Evolutionary conservation across 495 filamentous ascomycete genomes (phyloP).

Genomic region (Aspergillus carlsbadensis): DNA sequence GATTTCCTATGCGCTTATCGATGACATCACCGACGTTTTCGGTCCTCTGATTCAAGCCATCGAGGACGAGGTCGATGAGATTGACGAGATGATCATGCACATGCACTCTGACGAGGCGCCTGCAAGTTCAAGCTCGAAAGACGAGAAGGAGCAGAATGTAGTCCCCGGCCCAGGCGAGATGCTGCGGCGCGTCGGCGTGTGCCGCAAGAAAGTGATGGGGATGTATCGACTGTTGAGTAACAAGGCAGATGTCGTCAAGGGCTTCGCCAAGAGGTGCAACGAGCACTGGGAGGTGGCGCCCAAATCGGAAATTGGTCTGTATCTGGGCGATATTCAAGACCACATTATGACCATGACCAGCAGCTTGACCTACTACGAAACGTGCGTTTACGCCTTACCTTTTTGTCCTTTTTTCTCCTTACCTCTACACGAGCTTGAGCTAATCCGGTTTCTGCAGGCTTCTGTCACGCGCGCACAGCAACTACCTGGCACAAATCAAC

Average conservation of each 20-base stretch:
- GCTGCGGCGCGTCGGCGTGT: constrained; percentile 87
- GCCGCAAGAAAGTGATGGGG: constrained; percentile 94
- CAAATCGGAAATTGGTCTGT: constrained; percentile 90
- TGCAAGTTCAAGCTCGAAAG: constrained; percentile 30
- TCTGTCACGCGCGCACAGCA: constrained; percentile 86
- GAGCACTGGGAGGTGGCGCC: constrained; percentile 98
- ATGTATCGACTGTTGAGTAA: constrained; percentile 90
- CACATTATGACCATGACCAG: constrained; percentile 98
- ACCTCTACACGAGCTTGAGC: background rate
- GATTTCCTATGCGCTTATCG: constrained; percentile 97
- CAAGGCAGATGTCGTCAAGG: constrained; percentile 98
- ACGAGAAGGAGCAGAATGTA: constrained; percentile 28
- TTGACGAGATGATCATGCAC: constrained; percentile 77
- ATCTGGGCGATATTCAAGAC: constrained; percentile 96
- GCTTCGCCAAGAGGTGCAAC: constrained; percentile 97
- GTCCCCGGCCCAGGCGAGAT: constrained; percentile 66
- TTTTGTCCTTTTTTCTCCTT: background rate
- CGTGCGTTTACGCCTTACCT: constrained; percentile 53
- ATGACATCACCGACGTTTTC: constrained; percentile 97
- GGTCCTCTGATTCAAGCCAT: constrained; percentile 86
- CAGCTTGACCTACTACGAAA: constrained; percentile 93
- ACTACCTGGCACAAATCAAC: constrained; percentile 93
- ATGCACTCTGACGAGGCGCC: constrained; percentile 59
- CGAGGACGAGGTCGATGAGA: constrained; percentile 84
- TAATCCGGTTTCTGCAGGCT: constrained; percentile 56